These are phyloP conservation scores for Hyaloscypha finlandica DNA, from an alignment of 495 filamentous ascomycete genomes.

Conservation along the genomic window DNA sequence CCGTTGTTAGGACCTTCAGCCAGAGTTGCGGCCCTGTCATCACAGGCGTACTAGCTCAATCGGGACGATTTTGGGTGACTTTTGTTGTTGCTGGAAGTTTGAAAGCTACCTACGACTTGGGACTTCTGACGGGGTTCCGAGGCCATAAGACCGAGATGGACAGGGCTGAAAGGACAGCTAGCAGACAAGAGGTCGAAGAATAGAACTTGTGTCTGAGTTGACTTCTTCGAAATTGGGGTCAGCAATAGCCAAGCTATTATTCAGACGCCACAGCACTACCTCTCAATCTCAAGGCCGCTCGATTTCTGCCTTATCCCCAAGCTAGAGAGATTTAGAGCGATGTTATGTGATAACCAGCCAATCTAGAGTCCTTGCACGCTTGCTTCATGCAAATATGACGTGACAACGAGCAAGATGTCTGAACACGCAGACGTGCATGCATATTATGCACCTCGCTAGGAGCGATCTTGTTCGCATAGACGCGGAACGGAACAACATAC, in stretches of 20 bases:
- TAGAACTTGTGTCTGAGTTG: neutral
- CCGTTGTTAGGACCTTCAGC: conserved; percentile 65
- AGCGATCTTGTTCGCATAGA: too few relatives aligned
- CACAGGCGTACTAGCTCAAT: conserved; percentile 68
- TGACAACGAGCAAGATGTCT: neutral
- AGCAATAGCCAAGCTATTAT: neutral
- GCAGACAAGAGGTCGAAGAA: neutral
- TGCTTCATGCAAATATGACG: neutral
- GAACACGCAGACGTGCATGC: neutral
- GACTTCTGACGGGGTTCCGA: conserved; percentile 65
- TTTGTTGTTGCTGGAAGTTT: conserved; percentile 72
- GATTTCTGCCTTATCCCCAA: neutral
- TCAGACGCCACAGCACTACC: too few relatives aligned
- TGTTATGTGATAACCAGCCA: neutral
- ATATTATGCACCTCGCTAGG: neutral
- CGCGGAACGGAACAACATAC: neutral
- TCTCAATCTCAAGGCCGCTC: too few relatives aligned
- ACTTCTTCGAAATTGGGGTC: neutral
- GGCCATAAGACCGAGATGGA: conserved; percentile 17
- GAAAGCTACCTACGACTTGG: conserved; percentile 72
- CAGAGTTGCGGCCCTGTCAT: conserved; percentile 65
- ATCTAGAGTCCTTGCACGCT: neutral
- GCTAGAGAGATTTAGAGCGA: neutral
- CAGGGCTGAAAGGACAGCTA: conserved; percentile 8
- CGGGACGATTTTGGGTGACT: conserved; percentile 64